phyloP scores from a whole-genome alignment of 2,329 filamentous ascomycete genomes.

The Alternaria sp. region DNA sequence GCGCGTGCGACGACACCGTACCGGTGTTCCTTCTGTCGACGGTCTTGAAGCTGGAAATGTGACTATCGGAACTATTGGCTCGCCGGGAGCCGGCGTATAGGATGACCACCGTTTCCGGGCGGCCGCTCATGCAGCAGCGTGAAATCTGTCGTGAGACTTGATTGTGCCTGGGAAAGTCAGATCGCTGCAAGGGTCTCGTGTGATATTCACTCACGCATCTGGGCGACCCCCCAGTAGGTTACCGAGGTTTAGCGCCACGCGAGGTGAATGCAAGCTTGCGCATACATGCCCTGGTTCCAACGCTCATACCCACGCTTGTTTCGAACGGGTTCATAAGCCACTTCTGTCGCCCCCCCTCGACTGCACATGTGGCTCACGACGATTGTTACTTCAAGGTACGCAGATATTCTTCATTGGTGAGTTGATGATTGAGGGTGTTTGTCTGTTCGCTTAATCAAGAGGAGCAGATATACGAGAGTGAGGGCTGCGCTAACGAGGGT shows the following conservation, averaged over 20 bases:
- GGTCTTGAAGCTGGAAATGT: neutral
- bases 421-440: neutral
- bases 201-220: constrained; percentile 5
- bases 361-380: neutral
- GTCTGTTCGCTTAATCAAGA: neutral
- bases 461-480: constrained; percentile 1
- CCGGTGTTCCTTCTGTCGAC: neutral
- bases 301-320: neutral
- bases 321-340: neutral
- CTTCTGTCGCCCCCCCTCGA: neutral
- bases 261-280: neutral
- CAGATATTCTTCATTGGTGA: neutral
- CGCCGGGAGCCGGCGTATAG: neutral
- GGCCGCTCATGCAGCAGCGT: neutral
- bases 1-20: neutral
- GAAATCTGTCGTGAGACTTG: neutral
- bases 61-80: neutral
- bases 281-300: neutral
- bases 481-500: constrained; percentile 10
- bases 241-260: constrained; percentile 1
- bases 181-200: neutral
- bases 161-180: constrained; percentile 1
- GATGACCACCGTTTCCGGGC: neutral
- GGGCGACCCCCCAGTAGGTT: neutral
- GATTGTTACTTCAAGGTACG: neutral